Evolutionary conservation across 331 rosid genomes (phyloP), one percentile per base, ranked within the genome.

Genomic region (Phaseolus coccineus): DNA sequence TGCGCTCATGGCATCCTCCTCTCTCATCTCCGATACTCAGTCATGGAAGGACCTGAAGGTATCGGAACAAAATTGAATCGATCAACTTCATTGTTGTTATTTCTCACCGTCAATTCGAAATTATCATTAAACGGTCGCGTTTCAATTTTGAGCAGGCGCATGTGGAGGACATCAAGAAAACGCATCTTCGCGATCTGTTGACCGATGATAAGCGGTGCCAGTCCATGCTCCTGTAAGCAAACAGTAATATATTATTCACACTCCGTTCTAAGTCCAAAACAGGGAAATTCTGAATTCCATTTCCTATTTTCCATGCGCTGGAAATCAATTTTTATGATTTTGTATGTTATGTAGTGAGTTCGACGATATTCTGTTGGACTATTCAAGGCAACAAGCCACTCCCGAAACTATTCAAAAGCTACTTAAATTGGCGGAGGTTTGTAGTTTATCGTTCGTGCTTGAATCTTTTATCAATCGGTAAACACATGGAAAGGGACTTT

Each of bases 171-270:
- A 73, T 91, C 6, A 84, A 87, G 51, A 84, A 72, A 69, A 87
- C 90, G 10, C 96, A 95, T 83, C 80, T 95, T 47, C 94, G 97
- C 48, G 91, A 91, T 88, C 81, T 95, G 86, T 78, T 95, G 91
- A 83, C 59, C 30, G 94, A 88, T 69, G 89, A 79, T 8, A 72
- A 61, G 28, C 85, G 99, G 35, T 89, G 88, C 86, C 85, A 74
- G 72, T 84, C 97, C 64, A 89, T 95, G 98, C 71, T 69, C 37
- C 88, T 85, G 98, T 95, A 95, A 42, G 72, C 46, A 95, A 67
- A 52, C 27, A 35, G 6, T 33, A 16, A 5, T 6, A 12, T 13
- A 28, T 33, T 16, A 30, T 35, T 35, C 69, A 33, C 15, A 6
- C 68, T 33, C 47, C 12, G 42, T 63, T 63, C 69, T 33, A 10